Conservation (phyloP, 441 rosid species). For the Mallotus repandus region DNA sequence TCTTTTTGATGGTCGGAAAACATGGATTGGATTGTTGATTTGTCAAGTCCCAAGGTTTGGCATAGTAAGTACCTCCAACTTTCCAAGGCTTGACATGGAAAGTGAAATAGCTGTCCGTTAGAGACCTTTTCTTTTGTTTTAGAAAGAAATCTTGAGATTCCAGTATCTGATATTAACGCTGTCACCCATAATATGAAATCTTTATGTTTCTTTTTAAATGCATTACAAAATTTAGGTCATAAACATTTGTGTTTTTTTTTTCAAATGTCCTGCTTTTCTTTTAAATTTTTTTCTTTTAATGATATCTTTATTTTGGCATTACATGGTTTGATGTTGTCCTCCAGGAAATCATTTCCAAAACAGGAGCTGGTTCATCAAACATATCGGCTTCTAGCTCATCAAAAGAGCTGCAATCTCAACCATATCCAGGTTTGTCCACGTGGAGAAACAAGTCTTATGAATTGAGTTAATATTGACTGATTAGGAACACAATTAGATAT, state of each 20-base stretch:
- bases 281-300: neutral
- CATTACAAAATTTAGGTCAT: neutral
- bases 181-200: neutral
- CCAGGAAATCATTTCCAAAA: slow-evolving; percentile 41
- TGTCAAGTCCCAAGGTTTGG: slow-evolving; percentile 15
- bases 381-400: slow-evolving; percentile 53
- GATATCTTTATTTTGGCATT: neutral
- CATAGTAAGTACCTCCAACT: neutral
- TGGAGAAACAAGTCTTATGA: slow-evolving; percentile 8
- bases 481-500: neutral
- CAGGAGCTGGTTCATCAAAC: slow-evolving; percentile 44
- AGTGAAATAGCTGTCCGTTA: neutral
- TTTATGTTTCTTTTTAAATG: neutral
- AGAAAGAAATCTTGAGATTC: neutral
- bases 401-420: slow-evolving; percentile 47
- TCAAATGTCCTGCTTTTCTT: too few relatives aligned
- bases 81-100: slow-evolving; percentile 18
- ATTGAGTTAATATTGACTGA: neutral
- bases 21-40: neutral
- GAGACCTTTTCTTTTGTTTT: slow-evolving; percentile 11
- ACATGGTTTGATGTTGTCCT: slow-evolving; percentile 17
- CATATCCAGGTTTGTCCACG: slow-evolving; percentile 57
- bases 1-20: neutral
- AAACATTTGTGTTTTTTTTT: too few relatives aligned
- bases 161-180: neutral